A percentile compares a stretch with the other conserved stretches of the same genome.
Conservation (phyloP, 2,329 filamentous ascomycete genomes). For the Colletotrichum tabaci region DNA sequence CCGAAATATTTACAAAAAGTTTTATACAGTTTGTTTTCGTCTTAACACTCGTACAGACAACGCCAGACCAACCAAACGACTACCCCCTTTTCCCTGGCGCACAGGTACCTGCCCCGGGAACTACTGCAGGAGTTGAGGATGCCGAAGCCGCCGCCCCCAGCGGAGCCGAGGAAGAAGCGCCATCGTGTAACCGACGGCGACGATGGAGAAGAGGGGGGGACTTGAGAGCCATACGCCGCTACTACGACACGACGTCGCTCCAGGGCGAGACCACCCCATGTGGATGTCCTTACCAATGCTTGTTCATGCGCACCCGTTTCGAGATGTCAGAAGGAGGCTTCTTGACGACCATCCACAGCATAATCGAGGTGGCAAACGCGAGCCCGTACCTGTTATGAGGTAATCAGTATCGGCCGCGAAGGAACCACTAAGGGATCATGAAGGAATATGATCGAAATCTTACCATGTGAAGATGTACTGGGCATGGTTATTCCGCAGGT, state of each 20-base stretch:
- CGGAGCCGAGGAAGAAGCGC: conserved; percentile 65
- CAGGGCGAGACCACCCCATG: not conserved
- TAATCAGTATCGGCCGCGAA: conserved; percentile 22
- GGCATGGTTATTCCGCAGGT: conserved; percentile 94
- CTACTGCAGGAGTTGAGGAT: conserved; percentile 86
- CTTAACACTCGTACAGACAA: conserved; percentile 71
- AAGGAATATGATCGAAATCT: conserved; percentile 21
- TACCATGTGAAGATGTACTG: conserved; percentile 99
- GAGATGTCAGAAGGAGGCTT: conserved; percentile 83
- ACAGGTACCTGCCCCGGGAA: conserved; percentile 85
- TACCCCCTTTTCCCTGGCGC: conserved; percentile 89
- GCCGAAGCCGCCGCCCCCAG: conserved; percentile 62
- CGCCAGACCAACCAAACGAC: conserved; percentile 79
- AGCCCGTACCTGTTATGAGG: conserved; percentile 81
- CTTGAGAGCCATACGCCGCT: conserved; percentile 10
- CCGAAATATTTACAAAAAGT: conserved; percentile 24
- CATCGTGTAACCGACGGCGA: conserved; percentile 45
- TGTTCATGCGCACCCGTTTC: conserved; percentile 82
- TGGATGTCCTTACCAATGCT: conserved; percentile 72
- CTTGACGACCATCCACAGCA: conserved; percentile 96
- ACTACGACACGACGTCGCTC: conserved; percentile 42
- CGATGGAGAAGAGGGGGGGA: conserved; percentile 22
- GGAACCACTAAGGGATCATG: not conserved
- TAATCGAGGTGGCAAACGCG: conserved; percentile 87
- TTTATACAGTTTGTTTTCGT: conserved; percentile 23